Conservation (phyloP, 352 stramenopile species). For the Blastocystis hominis region DNA sequence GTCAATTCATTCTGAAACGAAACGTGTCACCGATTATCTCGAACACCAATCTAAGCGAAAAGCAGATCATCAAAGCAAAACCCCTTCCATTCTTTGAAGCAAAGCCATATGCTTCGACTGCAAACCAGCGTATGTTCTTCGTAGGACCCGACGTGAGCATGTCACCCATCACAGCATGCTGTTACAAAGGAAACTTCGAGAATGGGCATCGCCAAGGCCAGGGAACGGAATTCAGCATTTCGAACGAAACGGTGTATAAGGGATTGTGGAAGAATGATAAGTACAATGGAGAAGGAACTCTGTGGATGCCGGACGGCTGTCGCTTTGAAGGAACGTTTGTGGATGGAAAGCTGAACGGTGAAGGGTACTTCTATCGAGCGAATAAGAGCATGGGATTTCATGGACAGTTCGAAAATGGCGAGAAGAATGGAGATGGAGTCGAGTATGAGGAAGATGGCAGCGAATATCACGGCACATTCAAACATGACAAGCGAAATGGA, state of each 20-base stretch:
- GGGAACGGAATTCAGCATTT: constrained; percentile 11
- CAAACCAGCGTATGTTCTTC: constrained; percentile 11
- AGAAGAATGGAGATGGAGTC: not conserved
- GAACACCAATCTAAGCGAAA: not conserved
- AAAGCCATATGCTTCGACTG: not conserved
- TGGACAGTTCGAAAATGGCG: not conserved
- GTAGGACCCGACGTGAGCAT: not conserved
- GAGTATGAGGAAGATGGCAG: not conserved
- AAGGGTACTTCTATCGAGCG: not conserved
- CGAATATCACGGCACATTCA: not conserved
- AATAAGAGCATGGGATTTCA: not conserved
- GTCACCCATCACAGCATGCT: constrained; percentile 10
- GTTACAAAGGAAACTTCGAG: not conserved
- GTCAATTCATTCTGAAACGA: not conserved
- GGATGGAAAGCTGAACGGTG: not conserved
- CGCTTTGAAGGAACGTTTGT: not conserved
- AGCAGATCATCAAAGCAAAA: not conserved
- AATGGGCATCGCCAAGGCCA: not conserved
- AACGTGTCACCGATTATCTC: not conserved
- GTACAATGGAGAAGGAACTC: constrained; percentile 15
- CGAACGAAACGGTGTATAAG: constrained; percentile 26
- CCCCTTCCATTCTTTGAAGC: not conserved
- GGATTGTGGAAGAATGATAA: not conserved
- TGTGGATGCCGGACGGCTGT: not conserved
- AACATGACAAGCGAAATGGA: not conserved